These are phyloP conservation scores for Pontederia crassipes DNA, from an alignment of 176 grass and related monocot genomes.

Conservation along the genomic window DNA sequence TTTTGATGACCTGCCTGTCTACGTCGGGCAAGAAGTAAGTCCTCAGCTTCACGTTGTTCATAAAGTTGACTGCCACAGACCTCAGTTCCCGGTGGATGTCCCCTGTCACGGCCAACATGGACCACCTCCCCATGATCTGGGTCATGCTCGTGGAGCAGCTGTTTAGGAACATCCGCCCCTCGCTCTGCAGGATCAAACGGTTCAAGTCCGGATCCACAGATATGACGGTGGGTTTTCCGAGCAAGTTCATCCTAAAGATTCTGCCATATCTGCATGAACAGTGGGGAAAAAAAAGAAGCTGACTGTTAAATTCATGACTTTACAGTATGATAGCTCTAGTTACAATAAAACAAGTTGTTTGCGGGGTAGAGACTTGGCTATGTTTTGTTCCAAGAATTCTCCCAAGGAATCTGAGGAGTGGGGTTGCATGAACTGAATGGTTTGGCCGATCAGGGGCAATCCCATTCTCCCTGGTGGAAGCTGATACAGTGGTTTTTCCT, in stretches of 20 bases:
- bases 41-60: conserved; percentile 12
- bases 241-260: conserved; percentile 4
- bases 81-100: conserved; percentile 26
- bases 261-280: background rate
- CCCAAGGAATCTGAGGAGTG: conserved; percentile 8
- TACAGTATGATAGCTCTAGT: too few relatives aligned
- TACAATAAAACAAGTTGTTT: too few relatives aligned
- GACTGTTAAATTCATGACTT: background rate
- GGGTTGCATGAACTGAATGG: conserved; percentile 8
- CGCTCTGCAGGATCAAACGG: conserved; percentile 23
- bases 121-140: conserved; percentile 20
- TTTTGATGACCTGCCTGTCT: conserved; percentile 8
- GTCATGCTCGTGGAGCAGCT: conserved; percentile 19
- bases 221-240: conserved; percentile 1
- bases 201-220: conserved; percentile 9
- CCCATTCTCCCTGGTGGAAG: conserved; percentile 6
- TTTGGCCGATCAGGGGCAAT: conserved; percentile 6
- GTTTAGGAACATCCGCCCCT: conserved; percentile 23
- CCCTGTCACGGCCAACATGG: conserved; percentile 16
- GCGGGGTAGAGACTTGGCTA: background rate
- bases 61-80: conserved; percentile 25
- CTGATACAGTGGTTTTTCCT: too few relatives aligned
- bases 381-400: background rate
- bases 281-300: background rate
- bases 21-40: conserved; percentile 17